Conservation (phyloP, 768 basidiomycete species). For the Galerina sulciceps region DNA sequence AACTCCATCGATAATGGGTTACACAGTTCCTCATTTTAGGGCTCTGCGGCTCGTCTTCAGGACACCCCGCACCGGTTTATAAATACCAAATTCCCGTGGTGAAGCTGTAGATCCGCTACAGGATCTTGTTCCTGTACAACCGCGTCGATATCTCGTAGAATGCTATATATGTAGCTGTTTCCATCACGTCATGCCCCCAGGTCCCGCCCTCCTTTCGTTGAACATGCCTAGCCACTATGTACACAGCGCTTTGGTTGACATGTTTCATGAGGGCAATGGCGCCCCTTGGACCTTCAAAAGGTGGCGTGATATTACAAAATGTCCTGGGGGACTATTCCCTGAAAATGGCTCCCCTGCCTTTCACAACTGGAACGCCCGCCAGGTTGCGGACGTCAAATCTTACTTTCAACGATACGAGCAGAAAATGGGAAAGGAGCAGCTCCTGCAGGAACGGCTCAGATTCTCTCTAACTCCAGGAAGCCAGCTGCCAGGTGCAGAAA, state of each 20-base stretch:
- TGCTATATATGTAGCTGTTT: background rate
- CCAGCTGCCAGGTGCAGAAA: constrained; percentile 16
- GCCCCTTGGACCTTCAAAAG: constrained; percentile 14
- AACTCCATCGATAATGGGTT: no score
- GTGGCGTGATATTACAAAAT: constrained; percentile 20
- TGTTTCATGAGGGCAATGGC: background rate
- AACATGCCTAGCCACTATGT: background rate
- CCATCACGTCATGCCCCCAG: background rate
- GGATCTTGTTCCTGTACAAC: background rate
- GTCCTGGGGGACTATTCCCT: constrained; percentile 19
- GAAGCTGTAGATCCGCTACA: no score
- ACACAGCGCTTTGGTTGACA: background rate
- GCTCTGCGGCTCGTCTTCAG: no score
- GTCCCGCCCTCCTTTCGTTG: background rate
- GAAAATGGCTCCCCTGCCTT: constrained; percentile 2
- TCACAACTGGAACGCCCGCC: constrained; percentile 14
- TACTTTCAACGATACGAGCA: constrained; percentile 17
- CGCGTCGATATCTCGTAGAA: background rate
- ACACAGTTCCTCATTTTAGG: no score
- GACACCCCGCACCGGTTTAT: no score
- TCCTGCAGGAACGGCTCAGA: constrained; percentile 9
- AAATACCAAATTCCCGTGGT: no score
- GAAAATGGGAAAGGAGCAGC: background rate
- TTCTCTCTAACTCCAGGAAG: constrained; percentile 5
- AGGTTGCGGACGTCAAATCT: constrained; percentile 7